phyloP scores from a whole-genome alignment of 2,329 filamentous ascomycete genomes.

The Sclerotiophoma versabilis region DNA sequence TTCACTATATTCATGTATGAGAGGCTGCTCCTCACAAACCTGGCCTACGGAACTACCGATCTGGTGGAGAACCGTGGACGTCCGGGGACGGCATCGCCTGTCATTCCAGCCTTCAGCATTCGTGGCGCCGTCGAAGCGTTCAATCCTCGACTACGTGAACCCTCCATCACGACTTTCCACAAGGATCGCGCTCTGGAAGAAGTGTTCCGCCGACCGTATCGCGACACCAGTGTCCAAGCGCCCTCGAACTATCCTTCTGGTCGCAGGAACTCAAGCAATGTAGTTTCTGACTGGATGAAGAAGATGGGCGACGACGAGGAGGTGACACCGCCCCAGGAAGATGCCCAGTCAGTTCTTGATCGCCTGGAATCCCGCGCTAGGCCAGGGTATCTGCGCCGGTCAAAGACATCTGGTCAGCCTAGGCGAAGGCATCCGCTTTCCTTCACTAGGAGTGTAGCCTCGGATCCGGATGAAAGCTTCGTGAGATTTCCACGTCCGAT shows the following conservation, averaged over 20 bases:
- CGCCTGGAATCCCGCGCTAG: constrained; percentile 62
- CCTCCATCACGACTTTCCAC: constrained; percentile 85
- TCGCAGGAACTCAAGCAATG: constrained; percentile 76
- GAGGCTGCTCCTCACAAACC: constrained; percentile 75
- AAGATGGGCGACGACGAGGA: constrained; percentile 66
- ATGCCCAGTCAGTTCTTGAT: constrained; percentile 65
- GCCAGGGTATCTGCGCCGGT: constrained; percentile 59
- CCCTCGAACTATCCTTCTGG: constrained; percentile 55
- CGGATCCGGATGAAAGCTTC: constrained; percentile 60
- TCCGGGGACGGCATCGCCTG: constrained; percentile 66
- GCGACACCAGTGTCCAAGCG: constrained; percentile 58
- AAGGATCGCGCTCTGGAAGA: constrained; percentile 91
- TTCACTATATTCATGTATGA: constrained; percentile 90
- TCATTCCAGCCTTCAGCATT: constrained; percentile 51
- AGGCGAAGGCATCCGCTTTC: constrained; percentile 58
- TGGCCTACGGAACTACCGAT: constrained; percentile 83
- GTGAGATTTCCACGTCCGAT: constrained; percentile 46
- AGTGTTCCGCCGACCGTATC: constrained; percentile 77
- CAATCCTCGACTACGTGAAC: constrained; percentile 80
- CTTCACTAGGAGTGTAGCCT: constrained; percentile 61
- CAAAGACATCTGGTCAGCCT: constrained; percentile 50
- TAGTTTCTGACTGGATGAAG: constrained; percentile 92
- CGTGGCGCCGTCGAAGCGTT: constrained; percentile 65
- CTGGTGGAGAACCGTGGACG: constrained; percentile 74
- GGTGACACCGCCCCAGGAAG: constrained; percentile 67